These are phyloP conservation scores for Paraleonurus japonicus DNA, from an alignment of 257 asterid species.

Conservation along the genomic window DNA sequence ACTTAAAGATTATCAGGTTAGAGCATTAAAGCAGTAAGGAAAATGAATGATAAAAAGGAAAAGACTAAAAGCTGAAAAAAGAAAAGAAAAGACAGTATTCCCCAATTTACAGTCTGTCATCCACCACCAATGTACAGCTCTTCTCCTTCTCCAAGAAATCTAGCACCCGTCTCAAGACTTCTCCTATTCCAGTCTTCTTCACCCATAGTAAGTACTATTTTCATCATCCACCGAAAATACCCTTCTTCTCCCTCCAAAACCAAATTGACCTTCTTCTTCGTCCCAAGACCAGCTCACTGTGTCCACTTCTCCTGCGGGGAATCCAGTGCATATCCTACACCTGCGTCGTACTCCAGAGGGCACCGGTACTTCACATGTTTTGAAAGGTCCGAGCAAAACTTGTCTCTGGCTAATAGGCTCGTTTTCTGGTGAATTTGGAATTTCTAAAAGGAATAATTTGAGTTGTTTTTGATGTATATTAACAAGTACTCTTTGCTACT, in stretches of 20 bases:
- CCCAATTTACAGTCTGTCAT: neutral
- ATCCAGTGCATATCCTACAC: neutral
- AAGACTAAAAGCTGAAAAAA: neutral
- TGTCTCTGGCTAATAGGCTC: neutral
- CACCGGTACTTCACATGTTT: neutral
- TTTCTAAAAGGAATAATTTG: neutral
- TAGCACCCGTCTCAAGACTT: neutral
- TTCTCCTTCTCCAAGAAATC: neutral
- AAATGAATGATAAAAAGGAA: neutral
- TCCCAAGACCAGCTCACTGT: too few relatives aligned
- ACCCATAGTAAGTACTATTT: neutral
- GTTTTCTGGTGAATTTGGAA: slow-evolving; percentile 7
- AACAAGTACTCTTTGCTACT: too few relatives aligned
- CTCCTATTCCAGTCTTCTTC: neutral
- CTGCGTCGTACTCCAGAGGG: neutral
- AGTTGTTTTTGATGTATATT: neutral
- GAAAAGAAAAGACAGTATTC: neutral
- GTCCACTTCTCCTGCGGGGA: too few relatives aligned
- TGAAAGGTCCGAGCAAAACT: neutral
- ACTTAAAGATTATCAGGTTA: neutral
- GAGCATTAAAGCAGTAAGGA: neutral
- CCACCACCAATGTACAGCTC: neutral
- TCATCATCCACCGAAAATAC: neutral
- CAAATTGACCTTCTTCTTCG: too few relatives aligned
- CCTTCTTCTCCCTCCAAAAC: too few relatives aligned